Conservation (phyloP, 192 early-diverging fungal species). For the Coemansia sp. region DNA sequence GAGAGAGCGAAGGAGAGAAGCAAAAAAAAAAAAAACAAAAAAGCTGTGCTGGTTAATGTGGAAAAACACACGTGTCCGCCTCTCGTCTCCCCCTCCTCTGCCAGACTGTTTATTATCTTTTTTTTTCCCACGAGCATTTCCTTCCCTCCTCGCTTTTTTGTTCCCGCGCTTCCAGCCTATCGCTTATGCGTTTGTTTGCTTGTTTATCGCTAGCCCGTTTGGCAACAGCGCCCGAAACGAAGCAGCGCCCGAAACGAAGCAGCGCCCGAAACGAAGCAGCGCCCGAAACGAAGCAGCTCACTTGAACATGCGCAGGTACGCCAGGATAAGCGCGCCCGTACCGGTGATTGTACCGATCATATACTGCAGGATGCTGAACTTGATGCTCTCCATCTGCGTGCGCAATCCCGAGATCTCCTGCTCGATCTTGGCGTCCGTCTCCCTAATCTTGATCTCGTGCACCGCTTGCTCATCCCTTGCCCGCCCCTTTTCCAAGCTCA, state of each 20-base stretch:
- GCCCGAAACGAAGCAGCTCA: slow-evolving; percentile 5
- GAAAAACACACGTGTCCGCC: too few relatives aligned
- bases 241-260: background rate
- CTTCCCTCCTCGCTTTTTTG: background rate
- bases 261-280: background rate
- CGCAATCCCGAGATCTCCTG: slow-evolving; percentile 79
- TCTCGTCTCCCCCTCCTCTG: too few relatives aligned
- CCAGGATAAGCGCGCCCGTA: slow-evolving; percentile 76
- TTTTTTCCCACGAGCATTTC: too few relatives aligned
- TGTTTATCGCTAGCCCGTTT: background rate
- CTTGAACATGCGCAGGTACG: slow-evolving; percentile 57
- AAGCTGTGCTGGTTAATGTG: too few relatives aligned
- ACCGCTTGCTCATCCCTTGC: slow-evolving; percentile 83
- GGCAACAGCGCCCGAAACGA: background rate
- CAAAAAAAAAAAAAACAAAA: background rate
- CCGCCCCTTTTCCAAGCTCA: slow-evolving; percentile 86
- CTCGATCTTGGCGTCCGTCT: slow-evolving; percentile 87
- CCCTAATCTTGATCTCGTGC: slow-evolving; percentile 83
- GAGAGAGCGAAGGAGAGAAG: background rate
- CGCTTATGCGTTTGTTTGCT: background rate
- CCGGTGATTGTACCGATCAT: slow-evolving; percentile 86
- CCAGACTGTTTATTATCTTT: too few relatives aligned
- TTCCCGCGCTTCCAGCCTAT: background rate
- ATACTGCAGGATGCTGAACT: slow-evolving; percentile 79
- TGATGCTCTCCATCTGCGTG: slow-evolving; percentile 88